Conservation (phyloP, 495 filamentous ascomycete species). For the Xylaria castorea region DNA sequence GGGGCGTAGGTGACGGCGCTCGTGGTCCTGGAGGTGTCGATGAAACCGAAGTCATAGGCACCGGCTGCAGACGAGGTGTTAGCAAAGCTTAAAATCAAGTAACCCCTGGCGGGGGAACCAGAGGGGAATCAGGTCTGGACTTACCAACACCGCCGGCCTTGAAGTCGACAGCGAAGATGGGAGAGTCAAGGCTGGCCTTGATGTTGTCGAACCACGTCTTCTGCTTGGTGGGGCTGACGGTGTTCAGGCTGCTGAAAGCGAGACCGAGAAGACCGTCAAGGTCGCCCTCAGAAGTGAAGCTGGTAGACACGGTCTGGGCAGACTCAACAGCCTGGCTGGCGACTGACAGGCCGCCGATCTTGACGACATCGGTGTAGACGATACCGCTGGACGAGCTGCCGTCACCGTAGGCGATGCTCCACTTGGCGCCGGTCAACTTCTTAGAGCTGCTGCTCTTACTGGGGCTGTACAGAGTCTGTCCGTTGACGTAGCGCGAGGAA, state of each 20-base stretch:
- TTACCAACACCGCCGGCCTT: slow-evolving; percentile 58
- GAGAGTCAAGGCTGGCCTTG: slow-evolving; percentile 59
- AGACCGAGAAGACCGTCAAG: slow-evolving; percentile 77
- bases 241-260: slow-evolving; percentile 74
- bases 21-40: slow-evolving; percentile 67
- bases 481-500: slow-evolving; percentile 34
- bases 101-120: background rate
- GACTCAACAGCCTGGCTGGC: slow-evolving; percentile 72
- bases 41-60: slow-evolving; percentile 76
- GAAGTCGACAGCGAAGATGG: slow-evolving; percentile 72
- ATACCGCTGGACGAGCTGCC: slow-evolving; percentile 68
- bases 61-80: slow-evolving; percentile 51
- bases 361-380: slow-evolving; percentile 75
- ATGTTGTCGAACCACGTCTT: slow-evolving; percentile 79
- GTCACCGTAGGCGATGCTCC: slow-evolving; percentile 77
- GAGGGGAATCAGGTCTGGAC: slow-evolving; percentile 18
- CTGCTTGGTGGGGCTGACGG: slow-evolving; percentile 64
- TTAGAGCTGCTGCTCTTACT: slow-evolving; percentile 51
- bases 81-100: background rate
- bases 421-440: slow-evolving; percentile 61
- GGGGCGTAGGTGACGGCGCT: slow-evolving; percentile 66
- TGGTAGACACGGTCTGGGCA: slow-evolving; percentile 63
- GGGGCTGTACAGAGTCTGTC: slow-evolving; percentile 69
- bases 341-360: slow-evolving; percentile 68
- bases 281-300: slow-evolving; percentile 65